Conservation (phyloP, 306 rosid species). For the Pterocarpus santalinus region DNA sequence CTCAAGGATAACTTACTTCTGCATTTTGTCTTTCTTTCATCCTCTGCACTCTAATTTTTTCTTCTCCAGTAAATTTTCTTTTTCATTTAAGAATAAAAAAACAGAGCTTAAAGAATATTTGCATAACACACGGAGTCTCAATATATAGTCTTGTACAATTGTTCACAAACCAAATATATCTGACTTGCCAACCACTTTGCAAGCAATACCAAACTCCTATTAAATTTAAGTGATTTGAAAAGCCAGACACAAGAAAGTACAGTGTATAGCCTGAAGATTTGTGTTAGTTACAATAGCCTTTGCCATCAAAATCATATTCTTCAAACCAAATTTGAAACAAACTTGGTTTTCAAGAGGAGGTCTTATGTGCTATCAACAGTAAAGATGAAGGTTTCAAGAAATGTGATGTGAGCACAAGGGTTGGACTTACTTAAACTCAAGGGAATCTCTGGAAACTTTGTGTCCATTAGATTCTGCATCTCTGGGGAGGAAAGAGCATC, state of each 20-base stretch:
- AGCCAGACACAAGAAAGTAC: constrained; percentile 2
- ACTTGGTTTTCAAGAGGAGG: constrained; percentile 12
- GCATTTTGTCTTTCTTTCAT: not conserved
- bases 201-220: constrained; percentile 25
- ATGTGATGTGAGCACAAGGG: constrained; percentile 20
- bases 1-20: not conserved
- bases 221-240: not conserved
- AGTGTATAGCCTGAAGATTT: not conserved
- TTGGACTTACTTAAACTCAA: constrained; percentile 59
- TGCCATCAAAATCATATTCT: constrained; percentile 40
- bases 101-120: not conserved
- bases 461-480: constrained; percentile 55
- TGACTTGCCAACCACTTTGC: constrained; percentile 11
- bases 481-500: constrained; percentile 68
- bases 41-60: not conserved
- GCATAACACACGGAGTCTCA: not conserved
- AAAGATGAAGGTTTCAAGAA: constrained; percentile 33
- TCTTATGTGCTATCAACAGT: constrained; percentile 28
- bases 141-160: not conserved
- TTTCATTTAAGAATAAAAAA: constrained; percentile 10
- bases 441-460: constrained; percentile 50
- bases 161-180: constrained; percentile 22
- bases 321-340: constrained; percentile 23
- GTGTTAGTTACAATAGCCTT: not conserved
- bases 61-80: not conserved